These are phyloP conservation scores for Trichoderma harzianum DNA, from an alignment of 2,329 filamentous ascomycete species.

Conservation along the genomic window DNA sequence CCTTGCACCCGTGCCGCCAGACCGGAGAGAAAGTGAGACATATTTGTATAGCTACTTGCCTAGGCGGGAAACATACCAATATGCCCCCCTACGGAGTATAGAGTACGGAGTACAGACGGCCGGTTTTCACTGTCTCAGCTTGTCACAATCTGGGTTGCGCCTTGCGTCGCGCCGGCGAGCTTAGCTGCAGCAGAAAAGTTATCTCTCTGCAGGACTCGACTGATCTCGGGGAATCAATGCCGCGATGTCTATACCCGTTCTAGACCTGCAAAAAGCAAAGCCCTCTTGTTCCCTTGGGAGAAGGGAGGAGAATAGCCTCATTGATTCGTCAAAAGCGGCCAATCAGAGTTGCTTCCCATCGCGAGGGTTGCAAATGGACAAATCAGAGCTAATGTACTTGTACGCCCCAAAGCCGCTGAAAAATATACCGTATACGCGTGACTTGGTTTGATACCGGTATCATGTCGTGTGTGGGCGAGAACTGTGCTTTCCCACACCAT, in stretches of 20 bases:
- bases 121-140: background rate
- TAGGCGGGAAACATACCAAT: background rate
- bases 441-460: background rate
- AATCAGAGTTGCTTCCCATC: background rate
- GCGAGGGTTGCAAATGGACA: background rate
- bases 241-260: background rate
- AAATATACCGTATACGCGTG: background rate
- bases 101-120: background rate
- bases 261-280: background rate
- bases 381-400: background rate
- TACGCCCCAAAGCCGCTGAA: background rate
- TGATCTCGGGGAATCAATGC: slow-evolving; percentile 4
- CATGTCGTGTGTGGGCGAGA: background rate
- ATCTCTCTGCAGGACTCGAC: background rate
- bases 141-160: background rate
- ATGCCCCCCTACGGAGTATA: background rate
- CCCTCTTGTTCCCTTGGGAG: background rate
- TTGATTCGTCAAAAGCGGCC: background rate
- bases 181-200: slow-evolving; percentile 1
- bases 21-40: background rate
- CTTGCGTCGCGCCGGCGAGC: background rate
- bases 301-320: background rate
- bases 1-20: background rate
- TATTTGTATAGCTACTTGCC: background rate
- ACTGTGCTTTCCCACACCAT: background rate